Evolutionary conservation across 2,329 filamentous ascomycete genomes (phyloP), one percentile per base, ranked within the genome.

Genomic region (Cladosporium sp.): DNA sequence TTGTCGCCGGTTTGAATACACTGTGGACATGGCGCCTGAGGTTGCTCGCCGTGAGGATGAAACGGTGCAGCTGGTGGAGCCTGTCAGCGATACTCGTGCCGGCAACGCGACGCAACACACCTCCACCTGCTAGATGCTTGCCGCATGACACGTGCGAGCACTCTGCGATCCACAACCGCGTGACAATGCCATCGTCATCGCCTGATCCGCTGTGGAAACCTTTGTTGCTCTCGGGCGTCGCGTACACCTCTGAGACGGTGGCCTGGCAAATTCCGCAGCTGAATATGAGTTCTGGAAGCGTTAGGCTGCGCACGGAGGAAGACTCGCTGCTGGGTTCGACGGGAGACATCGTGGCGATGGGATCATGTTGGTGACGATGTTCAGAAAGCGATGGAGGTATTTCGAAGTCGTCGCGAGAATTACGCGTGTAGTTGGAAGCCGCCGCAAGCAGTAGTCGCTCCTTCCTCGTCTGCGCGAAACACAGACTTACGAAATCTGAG

Each of bases 141-240:
- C 74, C 76, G 68, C 83, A 85, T 36, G 79, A 78, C 28, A 84
- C 76, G 73, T 85, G 83, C 49, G 79, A 79, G 72, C 83, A 85
- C 55, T 76, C 77, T 5, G 79, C 78, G 32, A 85, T 78, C 76
- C 79, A 85, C 8, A 84, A 70, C 47, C 78, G 80, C 0, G 79
- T 80, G 49, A 82, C 79, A 24, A 77, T 71, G 51, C 77, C 78
- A 54, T 79, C 74, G 4, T 77, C 75, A 30, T 71, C 68, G 51
- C 69, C 69, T 38, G 69, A 65, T 6, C 64, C 68, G 61, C 71
- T 72, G 65, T 69, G 59, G 15, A 82, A 74, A 32, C 78, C 78
- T 32, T 74, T 71, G 12, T 78, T 77, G 62, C 77, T 75, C 24
- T 76, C 72, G 41, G 73, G 67, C n/a, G 73, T 74, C 8, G 75